Evolutionary conservation across 2,329 filamentous ascomycete species (phyloP), one percentile per base, ranked within the genome.

Genomic region (Ophiostoma sp.): DNA sequence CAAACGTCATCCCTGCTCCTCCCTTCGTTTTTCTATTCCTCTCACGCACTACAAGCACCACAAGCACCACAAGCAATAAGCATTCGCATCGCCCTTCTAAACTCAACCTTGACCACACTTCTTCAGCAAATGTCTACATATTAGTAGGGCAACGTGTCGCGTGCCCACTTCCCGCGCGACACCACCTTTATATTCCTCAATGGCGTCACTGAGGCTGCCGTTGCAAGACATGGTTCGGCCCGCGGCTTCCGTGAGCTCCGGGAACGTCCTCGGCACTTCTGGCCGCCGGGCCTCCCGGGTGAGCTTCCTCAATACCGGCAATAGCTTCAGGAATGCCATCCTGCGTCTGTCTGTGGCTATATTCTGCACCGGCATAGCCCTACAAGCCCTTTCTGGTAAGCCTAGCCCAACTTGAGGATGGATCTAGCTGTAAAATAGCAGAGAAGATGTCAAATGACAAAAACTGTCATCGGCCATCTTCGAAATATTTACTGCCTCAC

Each of bases 341-440:
- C 18, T 69, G 8, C 62, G 62, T n/a, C 12, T 67, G 49, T 67
- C 68, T 16, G 8, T 65, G 36, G 62, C 45, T 16, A 36, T 69
- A 18, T 65, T 69, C 40, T 66, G 55, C 42, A 4, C 66, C 2
- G 69, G 60, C 38, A 42, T 63, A 11, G 38, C 18, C 40, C 16
- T 44, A 11, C 60, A 63, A 18, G 40, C 40, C 16, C 4, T 42
- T 7, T 63, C 16, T 40, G 12, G 60, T 63, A 40, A 63, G 60
- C 42, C 27, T 27, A 27, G 27, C 27, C 27, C 27, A 27, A 27
- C 27, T 27, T 2, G 27, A 27, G 27, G 27, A 27, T 27, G 27
- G 27, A 27, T 27, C 27, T 27, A 27, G 27, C 27, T 27, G 27
- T 27, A 27, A 27, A 27, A 27, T 27, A 27, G 27, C 27, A 27